These are phyloP conservation scores for Penicillium corylophilum DNA, from an alignment of 2,329 filamentous ascomycete genomes.

Conservation along the genomic window DNA sequence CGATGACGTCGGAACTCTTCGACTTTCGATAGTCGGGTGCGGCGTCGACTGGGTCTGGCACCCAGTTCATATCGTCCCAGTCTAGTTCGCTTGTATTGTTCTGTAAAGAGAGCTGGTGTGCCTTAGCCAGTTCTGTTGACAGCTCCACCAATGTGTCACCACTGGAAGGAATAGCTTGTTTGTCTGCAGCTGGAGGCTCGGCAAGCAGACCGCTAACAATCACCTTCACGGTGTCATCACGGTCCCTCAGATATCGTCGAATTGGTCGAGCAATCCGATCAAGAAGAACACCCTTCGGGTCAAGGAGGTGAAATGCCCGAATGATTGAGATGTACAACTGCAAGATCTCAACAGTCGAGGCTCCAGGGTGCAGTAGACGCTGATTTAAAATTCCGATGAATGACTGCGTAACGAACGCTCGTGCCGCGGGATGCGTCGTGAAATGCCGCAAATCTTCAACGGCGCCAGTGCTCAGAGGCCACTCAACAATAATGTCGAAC, in stretches of 20 bases:
- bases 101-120: constrained; percentile 42
- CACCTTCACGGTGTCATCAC: constrained; percentile 65
- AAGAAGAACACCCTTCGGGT: constrained; percentile 64
- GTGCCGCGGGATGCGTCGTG: constrained; percentile 52
- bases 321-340: constrained; percentile 68
- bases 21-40: constrained; percentile 88
- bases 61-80: constrained; percentile 91
- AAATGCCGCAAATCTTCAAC: constrained; percentile 62
- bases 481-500: constrained; percentile 63
- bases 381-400: constrained; percentile 56
- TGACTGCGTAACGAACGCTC: constrained; percentile 54
- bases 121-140: constrained; percentile 51
- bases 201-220: constrained; percentile 64
- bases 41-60: constrained; percentile 88
- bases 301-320: constrained; percentile 61
- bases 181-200: constrained; percentile 47
- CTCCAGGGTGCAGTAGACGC: constrained; percentile 61
- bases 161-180: constrained; percentile 25
- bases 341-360: constrained; percentile 66
- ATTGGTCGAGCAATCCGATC: constrained; percentile 66
- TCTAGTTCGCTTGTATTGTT: constrained; percentile 68
- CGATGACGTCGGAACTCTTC: constrained; percentile 86
- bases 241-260: constrained; percentile 61
- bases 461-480: constrained; percentile 59
- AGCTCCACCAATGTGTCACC: constrained; percentile 53